phyloP scores from a whole-genome alignment of 1,139 yeast genomes.

The Kluyveromyces sp. region DNA sequence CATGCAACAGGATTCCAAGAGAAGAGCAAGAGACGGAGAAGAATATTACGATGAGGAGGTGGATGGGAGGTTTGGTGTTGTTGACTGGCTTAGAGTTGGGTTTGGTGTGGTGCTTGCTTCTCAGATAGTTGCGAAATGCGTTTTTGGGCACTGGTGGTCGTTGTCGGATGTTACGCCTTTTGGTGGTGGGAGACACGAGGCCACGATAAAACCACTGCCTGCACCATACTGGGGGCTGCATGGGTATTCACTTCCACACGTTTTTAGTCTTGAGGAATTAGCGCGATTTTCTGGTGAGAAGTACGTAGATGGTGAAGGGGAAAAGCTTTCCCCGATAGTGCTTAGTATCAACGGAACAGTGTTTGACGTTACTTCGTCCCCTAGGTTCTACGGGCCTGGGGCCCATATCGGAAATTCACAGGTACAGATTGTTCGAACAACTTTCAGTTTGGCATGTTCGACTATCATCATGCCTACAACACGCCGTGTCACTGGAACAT shows the following conservation, averaged over 20 bases:
- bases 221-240: constrained; percentile 13
- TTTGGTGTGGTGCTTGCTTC: constrained; percentile 13
- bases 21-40: neutral
- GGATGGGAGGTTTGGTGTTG: constrained; percentile 9
- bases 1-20: neutral
- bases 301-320: constrained; percentile 1
- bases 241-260: constrained; percentile 10
- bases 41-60: constrained; percentile 6
- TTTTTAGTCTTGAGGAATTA: constrained; percentile 13
- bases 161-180: neutral
- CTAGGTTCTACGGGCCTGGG: constrained; percentile 19
- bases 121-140: constrained; percentile 7
- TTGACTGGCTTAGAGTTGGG: constrained; percentile 15
- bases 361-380: constrained; percentile 20
- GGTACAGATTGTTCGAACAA: constrained; percentile 20
- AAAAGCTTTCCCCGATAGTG: constrained; percentile 9
- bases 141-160: constrained; percentile 10
- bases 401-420: constrained; percentile 18
- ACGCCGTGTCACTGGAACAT: constrained; percentile 12
- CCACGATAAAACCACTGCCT: neutral
- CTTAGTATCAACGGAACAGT: constrained; percentile 18
- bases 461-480: constrained; percentile 9
- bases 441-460: constrained; percentile 17
- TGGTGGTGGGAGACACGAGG: neutral
- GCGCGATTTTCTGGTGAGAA: constrained; percentile 9